These are phyloP conservation scores for Kluyveromyces wickerhamii DNA, from an alignment of 805 yeast genomes.

Conservation along the genomic window DNA sequence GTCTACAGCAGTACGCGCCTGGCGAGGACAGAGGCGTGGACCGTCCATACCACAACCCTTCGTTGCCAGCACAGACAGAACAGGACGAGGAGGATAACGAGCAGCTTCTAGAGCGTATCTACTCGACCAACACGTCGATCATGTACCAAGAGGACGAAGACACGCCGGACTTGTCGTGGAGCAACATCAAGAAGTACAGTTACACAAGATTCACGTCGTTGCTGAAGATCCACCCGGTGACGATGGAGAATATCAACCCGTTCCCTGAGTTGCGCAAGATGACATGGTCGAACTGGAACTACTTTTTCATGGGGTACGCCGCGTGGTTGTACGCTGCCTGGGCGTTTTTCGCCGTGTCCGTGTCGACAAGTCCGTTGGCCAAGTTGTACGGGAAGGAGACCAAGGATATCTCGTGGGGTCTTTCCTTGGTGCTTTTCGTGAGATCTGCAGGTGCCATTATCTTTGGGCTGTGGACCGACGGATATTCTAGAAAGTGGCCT, in stretches of 20 bases:
- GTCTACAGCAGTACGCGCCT: slow-evolving; percentile 5
- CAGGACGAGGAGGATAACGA: slow-evolving; percentile 10
- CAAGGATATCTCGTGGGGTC: slow-evolving; percentile 60
- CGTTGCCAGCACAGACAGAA: slow-evolving; percentile 9
- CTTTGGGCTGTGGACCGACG: slow-evolving; percentile 56
- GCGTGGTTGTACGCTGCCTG: slow-evolving; percentile 72
- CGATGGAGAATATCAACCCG: slow-evolving; percentile 33
- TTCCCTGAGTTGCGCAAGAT: slow-evolving; percentile 34
- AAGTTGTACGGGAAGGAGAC: slow-evolving; percentile 36
- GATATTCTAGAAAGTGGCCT: slow-evolving; percentile 63
- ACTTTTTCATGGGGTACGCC: slow-evolving; percentile 48
- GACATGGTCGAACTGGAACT: slow-evolving; percentile 42
- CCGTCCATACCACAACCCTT: slow-evolving; percentile 9
- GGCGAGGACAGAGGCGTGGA: too few relatives aligned
- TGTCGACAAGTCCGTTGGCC: slow-evolving; percentile 47
- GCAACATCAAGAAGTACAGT: slow-evolving; percentile 13
- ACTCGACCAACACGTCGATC: slow-evolving; percentile 7
- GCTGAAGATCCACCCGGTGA: slow-evolving; percentile 21
- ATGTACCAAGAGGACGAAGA: slow-evolving; percentile 11
- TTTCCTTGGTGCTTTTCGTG: slow-evolving; percentile 63
- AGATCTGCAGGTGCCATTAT: slow-evolving; percentile 63
- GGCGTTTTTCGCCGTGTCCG: slow-evolving; percentile 58
- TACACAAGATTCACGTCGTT: slow-evolving; percentile 24
- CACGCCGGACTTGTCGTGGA: slow-evolving; percentile 4
- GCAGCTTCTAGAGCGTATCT: slow-evolving; percentile 9